Percentiles rank a stretch among this genome's conserved stretches.
Conservation (phyloP, 2,329 filamentous ascomycete species). For the Epichloe elymi region DNA sequence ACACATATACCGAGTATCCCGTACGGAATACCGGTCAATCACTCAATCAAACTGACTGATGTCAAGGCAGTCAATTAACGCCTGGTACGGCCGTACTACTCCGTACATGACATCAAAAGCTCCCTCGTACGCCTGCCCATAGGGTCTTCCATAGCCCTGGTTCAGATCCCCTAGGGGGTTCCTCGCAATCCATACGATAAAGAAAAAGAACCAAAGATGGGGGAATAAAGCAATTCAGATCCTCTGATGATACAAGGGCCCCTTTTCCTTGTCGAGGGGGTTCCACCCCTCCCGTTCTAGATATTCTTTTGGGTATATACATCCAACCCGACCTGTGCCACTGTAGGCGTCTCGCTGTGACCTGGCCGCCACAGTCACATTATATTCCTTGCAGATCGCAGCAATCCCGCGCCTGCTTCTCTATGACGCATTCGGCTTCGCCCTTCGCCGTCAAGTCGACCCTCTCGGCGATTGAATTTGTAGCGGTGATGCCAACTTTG, state of each 20-base stretch:
- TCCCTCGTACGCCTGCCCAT: no score
- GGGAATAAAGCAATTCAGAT: not conserved
- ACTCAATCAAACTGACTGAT: not conserved
- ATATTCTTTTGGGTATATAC: constrained; percentile 4
- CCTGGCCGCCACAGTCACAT: not conserved
- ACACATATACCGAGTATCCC: no score
- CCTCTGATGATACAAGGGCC: not conserved
- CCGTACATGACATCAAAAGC: not conserved
- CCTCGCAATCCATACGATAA: not conserved
- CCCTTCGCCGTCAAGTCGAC: not conserved
- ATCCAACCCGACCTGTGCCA: not conserved
- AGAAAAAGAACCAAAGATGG: not conserved
- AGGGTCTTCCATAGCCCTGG: not conserved
- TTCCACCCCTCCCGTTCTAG: constrained; percentile 1
- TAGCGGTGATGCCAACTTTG: no score
- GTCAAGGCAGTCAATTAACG: not conserved
- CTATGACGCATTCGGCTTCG: not conserved
- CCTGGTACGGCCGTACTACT: not conserved
- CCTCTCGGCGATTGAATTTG: not conserved
- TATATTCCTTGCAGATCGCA: not conserved
- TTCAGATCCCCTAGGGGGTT: not conserved
- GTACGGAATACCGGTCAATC: no score
- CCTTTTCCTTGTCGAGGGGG: not conserved
- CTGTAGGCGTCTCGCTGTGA: not conserved
- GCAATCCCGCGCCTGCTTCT: not conserved